A percentile compares a stretch with the other conserved stretches of the same genome.
These are phyloP conservation scores for Begonia peltatifolia DNA, from an alignment of 306 rosid genomes.

Conservation along the genomic window DNA sequence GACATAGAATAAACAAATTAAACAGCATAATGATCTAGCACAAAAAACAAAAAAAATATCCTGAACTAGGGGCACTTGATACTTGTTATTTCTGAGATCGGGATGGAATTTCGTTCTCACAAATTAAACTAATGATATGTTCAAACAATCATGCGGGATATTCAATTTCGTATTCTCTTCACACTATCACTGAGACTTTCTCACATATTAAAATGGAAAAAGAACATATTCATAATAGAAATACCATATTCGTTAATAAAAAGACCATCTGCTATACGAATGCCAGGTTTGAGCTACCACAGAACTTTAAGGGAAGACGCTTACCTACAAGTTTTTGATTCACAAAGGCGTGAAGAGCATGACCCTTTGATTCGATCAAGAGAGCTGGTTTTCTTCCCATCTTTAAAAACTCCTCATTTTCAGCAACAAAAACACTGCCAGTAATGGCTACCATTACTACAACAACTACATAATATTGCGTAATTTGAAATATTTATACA, in stretches of 20 bases:
- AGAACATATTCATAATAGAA: no score
- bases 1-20: background rate
- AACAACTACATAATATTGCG: background rate
- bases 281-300: no score
- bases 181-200: no score
- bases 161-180: no score
- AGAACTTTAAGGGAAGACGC: no score
- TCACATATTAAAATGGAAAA: no score
- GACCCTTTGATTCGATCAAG: constrained; percentile 69
- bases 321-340: constrained; percentile 68
- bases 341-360: constrained; percentile 84
- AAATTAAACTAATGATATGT: no score
- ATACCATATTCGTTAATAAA: constrained; percentile 2
- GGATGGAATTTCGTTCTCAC: no score
- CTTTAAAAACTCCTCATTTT: constrained; percentile 56
- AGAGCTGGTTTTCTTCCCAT: constrained; percentile 66
- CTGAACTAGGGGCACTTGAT: background rate
- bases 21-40: constrained; percentile 1
- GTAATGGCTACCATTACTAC: constrained; percentile 12
- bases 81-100: no score
- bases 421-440: constrained; percentile 53
- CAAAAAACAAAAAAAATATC: background rate
- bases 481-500: no score
- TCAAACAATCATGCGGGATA: no score
- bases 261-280: no score